Evolutionary conservation across 306 rosid species (phyloP).

Genomic region (Quillaja saponaria): DNA sequence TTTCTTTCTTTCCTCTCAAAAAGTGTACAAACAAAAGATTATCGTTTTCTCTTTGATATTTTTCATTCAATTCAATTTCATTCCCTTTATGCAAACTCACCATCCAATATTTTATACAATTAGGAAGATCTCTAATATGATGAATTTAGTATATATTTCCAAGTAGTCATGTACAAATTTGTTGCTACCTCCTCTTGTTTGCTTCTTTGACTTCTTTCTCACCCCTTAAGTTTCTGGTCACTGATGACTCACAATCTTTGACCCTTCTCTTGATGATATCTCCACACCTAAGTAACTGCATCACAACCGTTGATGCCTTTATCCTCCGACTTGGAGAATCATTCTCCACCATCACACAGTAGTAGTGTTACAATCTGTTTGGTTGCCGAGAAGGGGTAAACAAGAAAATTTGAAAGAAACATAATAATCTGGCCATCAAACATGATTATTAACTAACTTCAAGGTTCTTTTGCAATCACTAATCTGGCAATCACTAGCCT

Average conservation of each 20-base stretch:
- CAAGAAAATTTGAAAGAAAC: background rate
- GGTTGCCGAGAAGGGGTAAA: conserved; percentile 29
- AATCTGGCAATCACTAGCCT: conserved; percentile 78
- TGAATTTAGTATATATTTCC: too few relatives aligned
- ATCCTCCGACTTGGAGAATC: conserved; percentile 48
- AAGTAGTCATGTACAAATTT: too few relatives aligned
- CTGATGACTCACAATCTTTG: conserved; percentile 7
- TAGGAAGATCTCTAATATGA: too few relatives aligned
- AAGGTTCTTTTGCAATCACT: conserved; percentile 46
- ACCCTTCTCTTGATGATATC: conserved; percentile 20
- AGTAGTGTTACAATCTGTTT: conserved; percentile 3
- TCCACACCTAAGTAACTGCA: conserved; percentile 60
- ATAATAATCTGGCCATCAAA: background rate
- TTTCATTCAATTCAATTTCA: too few relatives aligned
- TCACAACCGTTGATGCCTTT: conserved; percentile 54
- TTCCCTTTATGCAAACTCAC: too few relatives aligned
- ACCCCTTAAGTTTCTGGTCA: too few relatives aligned
- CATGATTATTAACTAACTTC: background rate
- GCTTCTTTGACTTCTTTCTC: too few relatives aligned
- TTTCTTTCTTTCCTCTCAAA: too few relatives aligned
- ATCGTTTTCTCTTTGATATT: too few relatives aligned
- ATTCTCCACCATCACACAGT: conserved; percentile 40
- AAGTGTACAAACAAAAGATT: too few relatives aligned
- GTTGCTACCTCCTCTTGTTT: too few relatives aligned
- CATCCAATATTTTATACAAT: too few relatives aligned